Evolutionary conservation across 2,329 filamentous ascomycete species (phyloP).

Genomic region (Lasiodiplodia citricola): DNA sequence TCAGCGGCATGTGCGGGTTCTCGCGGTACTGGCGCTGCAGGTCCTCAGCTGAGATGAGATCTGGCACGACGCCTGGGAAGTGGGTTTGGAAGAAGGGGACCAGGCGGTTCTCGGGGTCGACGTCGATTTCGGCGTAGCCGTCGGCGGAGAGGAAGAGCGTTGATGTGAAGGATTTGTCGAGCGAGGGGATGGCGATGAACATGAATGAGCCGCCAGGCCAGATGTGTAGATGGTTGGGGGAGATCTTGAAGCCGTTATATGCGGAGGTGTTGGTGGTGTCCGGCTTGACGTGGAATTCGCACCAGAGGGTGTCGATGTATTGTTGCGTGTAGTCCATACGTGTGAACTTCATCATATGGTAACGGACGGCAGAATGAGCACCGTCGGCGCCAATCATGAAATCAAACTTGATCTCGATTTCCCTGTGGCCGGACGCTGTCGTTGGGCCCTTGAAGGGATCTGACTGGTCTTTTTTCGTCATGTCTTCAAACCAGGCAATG

Average conservation of each 20-base stretch:
- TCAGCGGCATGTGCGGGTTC: conserved; percentile 90
- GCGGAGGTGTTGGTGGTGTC: conserved; percentile 36
- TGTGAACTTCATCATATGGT: conserved; percentile 94
- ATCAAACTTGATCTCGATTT: conserved; percentile 87
- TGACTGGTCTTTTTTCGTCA: conserved; percentile 32
- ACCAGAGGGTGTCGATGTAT: conserved; percentile 97
- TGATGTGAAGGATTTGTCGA: conserved; percentile 92
- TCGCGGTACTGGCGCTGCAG: conserved; percentile 75
- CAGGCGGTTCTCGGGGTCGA: conserved; percentile 60
- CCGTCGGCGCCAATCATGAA: conserved; percentile 94
- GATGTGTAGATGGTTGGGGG: conserved; percentile 93
- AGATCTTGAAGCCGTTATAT: conserved; percentile 73
- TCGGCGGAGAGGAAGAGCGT: conserved; percentile 84
- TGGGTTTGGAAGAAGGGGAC: conserved; percentile 78
- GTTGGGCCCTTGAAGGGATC: conserved; percentile 31
- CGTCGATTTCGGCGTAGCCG: conserved; percentile 72
- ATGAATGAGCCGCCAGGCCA: conserved; percentile 95
- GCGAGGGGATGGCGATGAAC: conserved; percentile 95
- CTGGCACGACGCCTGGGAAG: conserved; percentile 81
- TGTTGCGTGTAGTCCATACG: conserved; percentile 90
- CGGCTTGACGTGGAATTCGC: conserved; percentile 84
- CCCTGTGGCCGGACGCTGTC: conserved; percentile 48
- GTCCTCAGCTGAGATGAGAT: conserved; percentile 69
- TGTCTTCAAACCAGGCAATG: conserved; percentile 84
- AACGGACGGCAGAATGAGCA: conserved; percentile 87